These are phyloP conservation scores for Thelonectria rubi DNA, from an alignment of 2,329 filamentous ascomycete genomes.

Conservation along the genomic window DNA sequence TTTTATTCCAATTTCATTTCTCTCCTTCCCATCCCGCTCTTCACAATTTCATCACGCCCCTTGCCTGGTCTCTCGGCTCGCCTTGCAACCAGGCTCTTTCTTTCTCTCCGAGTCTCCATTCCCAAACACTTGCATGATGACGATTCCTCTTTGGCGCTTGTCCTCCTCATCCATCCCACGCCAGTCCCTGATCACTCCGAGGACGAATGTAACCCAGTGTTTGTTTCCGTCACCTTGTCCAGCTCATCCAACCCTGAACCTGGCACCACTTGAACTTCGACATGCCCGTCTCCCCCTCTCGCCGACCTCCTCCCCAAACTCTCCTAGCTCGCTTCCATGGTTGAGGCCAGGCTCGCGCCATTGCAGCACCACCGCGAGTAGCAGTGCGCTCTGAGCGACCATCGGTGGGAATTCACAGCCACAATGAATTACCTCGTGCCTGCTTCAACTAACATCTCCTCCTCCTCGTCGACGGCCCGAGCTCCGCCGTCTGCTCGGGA, in stretches of 20 bases:
- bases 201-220: conserved; percentile 8
- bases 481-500: too few relatives aligned
- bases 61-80: background rate
- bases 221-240: conserved; percentile 2
- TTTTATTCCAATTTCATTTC: conserved; percentile 1
- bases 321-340: conserved; percentile 3
- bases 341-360: conserved; percentile 8
- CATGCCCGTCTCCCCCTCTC: background rate
- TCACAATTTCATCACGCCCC: background rate
- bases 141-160: background rate
- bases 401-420: background rate
- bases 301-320: conserved; percentile 1
- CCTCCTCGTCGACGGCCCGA: too few relatives aligned
- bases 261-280: background rate
- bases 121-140: background rate
- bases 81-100: too few relatives aligned
- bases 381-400: background rate
- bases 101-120: background rate
- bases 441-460: too few relatives aligned
- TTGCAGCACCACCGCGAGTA: background rate
- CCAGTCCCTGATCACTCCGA: too few relatives aligned
- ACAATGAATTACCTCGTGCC: background rate
- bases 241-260: background rate
- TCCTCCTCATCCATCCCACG: background rate
- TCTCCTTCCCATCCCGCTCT: background rate